phyloP scores from a whole-genome alignment of 148 eudicot species.

The Suaeda aralocaspica region DNA sequence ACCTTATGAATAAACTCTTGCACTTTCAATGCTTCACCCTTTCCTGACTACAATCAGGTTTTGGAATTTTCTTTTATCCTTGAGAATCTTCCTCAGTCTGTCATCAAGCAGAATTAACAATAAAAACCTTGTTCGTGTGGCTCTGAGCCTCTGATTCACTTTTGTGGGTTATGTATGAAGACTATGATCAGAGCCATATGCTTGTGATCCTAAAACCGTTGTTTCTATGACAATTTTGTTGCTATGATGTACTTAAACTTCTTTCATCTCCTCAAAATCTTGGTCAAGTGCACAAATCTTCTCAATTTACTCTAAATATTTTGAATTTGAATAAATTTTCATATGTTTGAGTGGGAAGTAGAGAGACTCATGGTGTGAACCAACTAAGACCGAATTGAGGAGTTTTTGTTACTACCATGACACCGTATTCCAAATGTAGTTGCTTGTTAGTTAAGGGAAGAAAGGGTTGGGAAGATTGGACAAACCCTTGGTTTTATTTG shows the following conservation, averaged over 20 bases:
- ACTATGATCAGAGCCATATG: neutral
- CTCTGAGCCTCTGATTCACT: neutral
- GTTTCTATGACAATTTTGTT: neutral
- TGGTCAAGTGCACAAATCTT: neutral
- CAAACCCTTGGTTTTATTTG: too few relatives aligned
- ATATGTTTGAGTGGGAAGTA: neutral
- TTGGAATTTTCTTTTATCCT: too few relatives aligned
- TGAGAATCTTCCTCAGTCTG: too few relatives aligned
- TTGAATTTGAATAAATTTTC: neutral
- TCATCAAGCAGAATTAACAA: neutral
- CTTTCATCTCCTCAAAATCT: neutral
- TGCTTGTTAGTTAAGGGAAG: too few relatives aligned
- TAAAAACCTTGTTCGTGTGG: neutral
- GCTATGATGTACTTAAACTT: neutral
- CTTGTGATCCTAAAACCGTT: neutral
- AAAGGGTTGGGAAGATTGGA: neutral
- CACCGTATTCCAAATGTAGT: too few relatives aligned
- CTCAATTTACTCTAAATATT: neutral
- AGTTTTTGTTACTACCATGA: too few relatives aligned
- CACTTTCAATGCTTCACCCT: neutral
- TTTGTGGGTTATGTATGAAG: neutral
- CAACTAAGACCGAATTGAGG: too few relatives aligned
- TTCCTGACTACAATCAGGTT: neutral
- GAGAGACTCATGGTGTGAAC: too few relatives aligned
- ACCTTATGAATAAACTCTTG: neutral